Base-by-base conservation (phyloP, 257 asterid species). In the Plantago ovata region DNA sequence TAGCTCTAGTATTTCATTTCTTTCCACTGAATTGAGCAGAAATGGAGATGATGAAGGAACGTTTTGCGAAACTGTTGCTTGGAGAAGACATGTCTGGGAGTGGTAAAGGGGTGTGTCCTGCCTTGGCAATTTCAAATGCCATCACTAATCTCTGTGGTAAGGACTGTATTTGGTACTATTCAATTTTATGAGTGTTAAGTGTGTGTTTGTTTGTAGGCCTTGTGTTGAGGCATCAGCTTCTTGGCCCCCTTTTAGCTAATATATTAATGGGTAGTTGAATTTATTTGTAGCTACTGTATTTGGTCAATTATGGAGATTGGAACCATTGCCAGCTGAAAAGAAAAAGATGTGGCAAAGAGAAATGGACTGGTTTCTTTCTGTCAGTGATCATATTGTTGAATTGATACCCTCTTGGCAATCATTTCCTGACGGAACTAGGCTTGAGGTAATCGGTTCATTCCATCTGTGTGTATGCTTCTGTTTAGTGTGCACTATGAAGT, bases 41-140 rank as follows among this genome's bases (percentile, higher is more conserved):
- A 65, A 21, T 73, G 68, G 94, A 85, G 75, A 82, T 86, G 97
- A 85, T 92, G 95, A 92, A 85, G 65, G 98, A 92, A 72, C 74
- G 83, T 46, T 88, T 84, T 70, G 89, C 96, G 23, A 92, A 92
- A 71, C 47, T 92, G 77, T 79, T 92, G 77, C 96, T 92, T 20
- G 96, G 98, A 32, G 98, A 92, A 73, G 98, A 92, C 54, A 92
- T 92, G 98, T 92, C 98, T 61, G 98, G 98, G 20, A 76, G 84
- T 70, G 98, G 98, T 10, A 82, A 91, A 74, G 98, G 98, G 48
- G 98, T 84, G 62, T 82, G 81, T 59, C 70, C 98, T 44, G 95
- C 97, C 28, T 62, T 85, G 71, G 85, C 98, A 51, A 80, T 92
- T 75, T 92, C 98, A n/a, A 92, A 88, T 63, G 80, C 96, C 71